Base-by-base conservation (phyloP, 2,329 filamentous ascomycete species). In the Stagonosporopsis vannaccii region DNA sequence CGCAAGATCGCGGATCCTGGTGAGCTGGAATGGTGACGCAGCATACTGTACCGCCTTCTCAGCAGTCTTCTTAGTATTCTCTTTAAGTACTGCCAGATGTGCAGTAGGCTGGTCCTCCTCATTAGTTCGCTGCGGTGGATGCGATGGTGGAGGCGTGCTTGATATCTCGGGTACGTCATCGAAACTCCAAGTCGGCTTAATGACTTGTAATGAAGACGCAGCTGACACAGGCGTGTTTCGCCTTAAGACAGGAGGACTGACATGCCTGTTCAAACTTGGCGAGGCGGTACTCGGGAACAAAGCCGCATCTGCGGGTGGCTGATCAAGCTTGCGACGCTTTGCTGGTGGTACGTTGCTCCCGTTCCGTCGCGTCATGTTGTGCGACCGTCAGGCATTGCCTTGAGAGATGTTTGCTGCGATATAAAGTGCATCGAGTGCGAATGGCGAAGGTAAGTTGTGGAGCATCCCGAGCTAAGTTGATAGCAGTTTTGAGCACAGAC, bases 1-100 rank as follows among this genome's bases (percentile, higher is more conserved):
- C 1, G 86, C 80, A 0, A 93, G 78, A 64, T 90, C 88, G 25
- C 79, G 80, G 50, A 95, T 88, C 56, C 81, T 82, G 0, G 89
- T 93, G 13, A 95, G 83, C 54, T 87, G 86, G 62, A 93, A 85
- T 0, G 91, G 91, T 1, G 90, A 93, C 1, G 76, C 71, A 22
- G 86, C 9, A 39, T 36, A 55, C n/a, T 30, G 15, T 20, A 19
- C 17, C 11, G 8, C 17, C 19, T 5, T n/a, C 3, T 22, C 17
- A 19, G 9, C 26, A 17, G 17, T 15, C n/a, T 32, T 22, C 17
- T 22, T 0, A 6, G 11, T 26, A 2, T 19, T 9, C 17, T 13
- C 1, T 5, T 6, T 6, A 7, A 2, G 41, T 32, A 6, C 17
- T 13, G 2, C 9, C 7, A 9, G 17, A 3, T 6, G 13, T 22